Conservation (phyloP, 306 rosid species). For the Vigna reflexopilosa region DNA sequence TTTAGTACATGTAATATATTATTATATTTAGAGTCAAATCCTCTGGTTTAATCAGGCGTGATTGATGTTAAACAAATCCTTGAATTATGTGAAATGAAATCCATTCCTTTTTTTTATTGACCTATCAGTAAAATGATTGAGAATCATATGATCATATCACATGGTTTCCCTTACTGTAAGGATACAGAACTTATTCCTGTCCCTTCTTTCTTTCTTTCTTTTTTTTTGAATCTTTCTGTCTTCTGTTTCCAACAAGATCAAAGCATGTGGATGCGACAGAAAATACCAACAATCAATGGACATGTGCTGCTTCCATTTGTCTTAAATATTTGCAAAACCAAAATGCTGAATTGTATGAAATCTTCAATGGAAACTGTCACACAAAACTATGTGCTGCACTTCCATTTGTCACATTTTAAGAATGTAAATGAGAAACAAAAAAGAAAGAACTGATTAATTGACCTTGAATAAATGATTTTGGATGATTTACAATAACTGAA, state of each 20-base stretch:
- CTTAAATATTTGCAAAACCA: not conserved
- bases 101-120: too few species aligned
- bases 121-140: not conserved
- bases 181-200: not conserved
- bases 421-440: too few species aligned
- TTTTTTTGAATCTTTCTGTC: too few species aligned
- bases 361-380: not conserved
- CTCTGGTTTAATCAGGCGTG: too few species aligned
- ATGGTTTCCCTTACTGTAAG: not conserved
- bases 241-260: conserved; percentile 25
- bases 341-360: not conserved
- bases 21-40: too few species aligned
- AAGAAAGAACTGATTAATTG: too few species aligned
- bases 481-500: too few species aligned
- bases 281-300: not conserved
- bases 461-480: too few species aligned
- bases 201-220: not conserved
- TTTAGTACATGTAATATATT: too few species aligned
- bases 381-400: not conserved
- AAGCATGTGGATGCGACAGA: conserved; percentile 34
- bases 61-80: too few species aligned
- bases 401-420: not conserved
- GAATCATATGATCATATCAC: conserved; percentile 41
- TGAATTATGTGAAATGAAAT: too few species aligned
- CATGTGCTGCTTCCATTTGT: not conserved